Base-by-base conservation (phyloP, 305 asterid genomes). In the Stenogyne calaminthoides region DNA sequence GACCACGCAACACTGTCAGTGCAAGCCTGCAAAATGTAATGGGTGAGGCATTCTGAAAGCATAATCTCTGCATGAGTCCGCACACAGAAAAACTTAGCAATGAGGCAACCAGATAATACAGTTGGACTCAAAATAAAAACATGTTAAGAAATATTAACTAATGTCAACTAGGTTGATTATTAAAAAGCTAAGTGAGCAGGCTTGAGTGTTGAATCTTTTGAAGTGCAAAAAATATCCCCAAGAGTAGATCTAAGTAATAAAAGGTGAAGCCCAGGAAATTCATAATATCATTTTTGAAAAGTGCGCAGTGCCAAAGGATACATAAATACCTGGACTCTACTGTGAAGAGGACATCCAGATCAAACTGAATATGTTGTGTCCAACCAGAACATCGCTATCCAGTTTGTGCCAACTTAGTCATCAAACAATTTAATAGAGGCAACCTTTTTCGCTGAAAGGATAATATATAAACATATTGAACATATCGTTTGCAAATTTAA, bases 281-380 rank as follows among this genome's bases (percentile, higher is more conserved):
- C 69, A 81, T 63, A 44, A n/a, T 73, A 46, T 51, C 73, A 58
- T n/a, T n/a, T 51, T 46, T 51, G 57, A 67, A 36, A 78, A 71
- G 68, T 37, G 64, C n/a, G 4, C 47, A 76, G 70, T 46, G 34
- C 39, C 14, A 56, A 62, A 54, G 77, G 71, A 76, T 74, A 68
- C 12, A 32, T 19, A 71, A 79, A 51, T 80, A 92, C 99, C 98
- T 92, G 98, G 78, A 86, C 87, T 84, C n/a, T n/a, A n/a, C 99
- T 90, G 78, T 95, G 98, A 75, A 95, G 96, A 95, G 98, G 76
- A 95, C 91, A 76, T 95, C 99, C 83, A 95, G 87, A 84, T 95
- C 98, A 88, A 95, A 90, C 76, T 96, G 97, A 82, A 95, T 78
- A 95, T 92, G 70, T 90, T 89, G 82, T 95, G 99, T 77, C 99